Conservation (phyloP, 1,139 yeast genomes). For the Yamadazyma oceani region DNA sequence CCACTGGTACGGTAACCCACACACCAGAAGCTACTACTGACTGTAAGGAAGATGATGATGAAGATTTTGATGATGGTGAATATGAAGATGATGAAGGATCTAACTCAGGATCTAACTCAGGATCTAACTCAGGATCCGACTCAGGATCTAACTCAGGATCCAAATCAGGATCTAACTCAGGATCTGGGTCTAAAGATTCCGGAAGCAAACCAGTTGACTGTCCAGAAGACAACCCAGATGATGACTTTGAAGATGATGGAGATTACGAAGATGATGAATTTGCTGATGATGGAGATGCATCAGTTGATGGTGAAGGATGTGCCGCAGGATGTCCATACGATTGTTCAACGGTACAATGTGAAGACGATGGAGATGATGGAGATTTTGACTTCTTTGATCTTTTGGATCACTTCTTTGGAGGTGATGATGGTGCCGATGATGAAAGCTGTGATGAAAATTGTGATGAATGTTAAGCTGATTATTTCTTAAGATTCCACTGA, state of each 20-base stretch:
- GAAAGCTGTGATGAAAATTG: conserved; percentile 18
- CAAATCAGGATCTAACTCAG: conserved; percentile 10
- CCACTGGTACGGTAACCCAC: conserved; percentile 9
- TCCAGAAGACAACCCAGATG: conserved; percentile 4
- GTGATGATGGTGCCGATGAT: conserved; percentile 18
- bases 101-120: conserved; percentile 2
- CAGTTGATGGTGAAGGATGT: conserved; percentile 2
- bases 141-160: conserved; percentile 9
- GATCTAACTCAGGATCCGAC: not conserved
- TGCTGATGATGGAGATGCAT: conserved; percentile 3
- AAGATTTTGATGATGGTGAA: conserved; percentile 12
- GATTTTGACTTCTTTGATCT: conserved; percentile 17
- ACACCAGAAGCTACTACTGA: conserved; percentile 7
- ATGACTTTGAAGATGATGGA: conserved; percentile 12
- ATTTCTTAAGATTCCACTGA: conserved; percentile 5
- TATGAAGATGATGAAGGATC: conserved; percentile 14
- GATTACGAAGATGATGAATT: conserved; percentile 9
- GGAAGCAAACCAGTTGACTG: not conserved
- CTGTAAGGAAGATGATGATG: conserved; percentile 12
- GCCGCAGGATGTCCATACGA: conserved; percentile 11
- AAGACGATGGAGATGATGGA: conserved; percentile 19
- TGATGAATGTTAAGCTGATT: conserved; percentile 16
- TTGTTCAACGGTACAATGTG: conserved; percentile 16
- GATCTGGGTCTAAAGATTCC: conserved; percentile 6
- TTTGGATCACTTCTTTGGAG: conserved; percentile 17